These are phyloP conservation scores for Exidia glandulosa DNA, from an alignment of 768 basidiomycete genomes.

Conservation along the genomic window DNA sequence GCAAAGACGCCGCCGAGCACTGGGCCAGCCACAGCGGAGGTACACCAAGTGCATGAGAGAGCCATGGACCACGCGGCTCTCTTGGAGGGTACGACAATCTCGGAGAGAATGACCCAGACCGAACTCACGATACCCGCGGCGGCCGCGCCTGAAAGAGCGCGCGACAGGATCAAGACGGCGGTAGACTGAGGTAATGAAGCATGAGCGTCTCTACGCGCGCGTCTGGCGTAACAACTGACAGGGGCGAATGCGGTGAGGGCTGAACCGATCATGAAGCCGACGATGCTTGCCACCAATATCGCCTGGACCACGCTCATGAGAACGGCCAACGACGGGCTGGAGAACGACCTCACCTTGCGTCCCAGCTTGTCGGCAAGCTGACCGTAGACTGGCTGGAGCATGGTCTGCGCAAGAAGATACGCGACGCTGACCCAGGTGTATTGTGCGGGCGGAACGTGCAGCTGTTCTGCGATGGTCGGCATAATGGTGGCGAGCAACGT, in stretches of 20 bases:
- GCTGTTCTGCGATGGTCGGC: slow-evolving; percentile 66
- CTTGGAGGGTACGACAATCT: slow-evolving; percentile 69
- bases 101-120: slow-evolving; percentile 80
- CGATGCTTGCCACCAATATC: slow-evolving; percentile 62
- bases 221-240: slow-evolving; percentile 26
- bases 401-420: slow-evolving; percentile 80
- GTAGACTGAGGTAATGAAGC: slow-evolving; percentile 23
- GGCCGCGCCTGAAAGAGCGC: slow-evolving; percentile 64
- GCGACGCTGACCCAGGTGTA: slow-evolving; percentile 83
- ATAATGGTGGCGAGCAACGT: slow-evolving; percentile 74
- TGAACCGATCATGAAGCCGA: slow-evolving; percentile 69
- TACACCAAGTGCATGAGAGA: slow-evolving; percentile 52
- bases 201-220: neutral
- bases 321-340: neutral
- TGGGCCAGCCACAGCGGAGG: slow-evolving; percentile 75
- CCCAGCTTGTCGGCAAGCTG: slow-evolving; percentile 70
- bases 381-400: slow-evolving; percentile 75
- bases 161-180: slow-evolving; percentile 55
- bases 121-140: slow-evolving; percentile 78
- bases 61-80: slow-evolving; percentile 42
- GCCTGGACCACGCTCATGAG: too few relatives aligned
- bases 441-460: slow-evolving; percentile 54
- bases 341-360: slow-evolving; percentile 43
- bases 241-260: slow-evolving; percentile 64
- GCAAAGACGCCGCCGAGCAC: slow-evolving; percentile 77